A percentile compares a stretch with the other conserved stretches of the same genome.
phyloP scores from a whole-genome alignment of 768 basidiomycete species.

The Neoboletus subvelutipes region DNA sequence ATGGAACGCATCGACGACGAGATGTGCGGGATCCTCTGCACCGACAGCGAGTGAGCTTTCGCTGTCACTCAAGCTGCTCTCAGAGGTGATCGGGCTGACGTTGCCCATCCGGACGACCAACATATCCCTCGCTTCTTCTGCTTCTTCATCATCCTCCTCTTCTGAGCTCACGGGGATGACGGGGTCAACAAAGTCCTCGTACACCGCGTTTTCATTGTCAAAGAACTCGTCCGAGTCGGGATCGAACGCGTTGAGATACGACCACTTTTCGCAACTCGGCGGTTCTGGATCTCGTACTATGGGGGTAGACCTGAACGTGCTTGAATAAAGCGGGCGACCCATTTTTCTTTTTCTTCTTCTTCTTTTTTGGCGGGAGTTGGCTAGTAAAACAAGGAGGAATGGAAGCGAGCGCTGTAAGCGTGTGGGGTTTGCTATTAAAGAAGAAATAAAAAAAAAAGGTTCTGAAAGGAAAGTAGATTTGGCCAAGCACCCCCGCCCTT shows the following conservation, averaged over 20 bases:
- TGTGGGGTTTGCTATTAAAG: constrained; percentile 15
- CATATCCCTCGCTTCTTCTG: constrained; percentile 36
- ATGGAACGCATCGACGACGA: constrained; percentile 39
- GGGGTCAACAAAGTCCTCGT: constrained; percentile 64
- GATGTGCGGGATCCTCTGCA: constrained; percentile 41
- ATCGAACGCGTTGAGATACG: constrained; percentile 65
- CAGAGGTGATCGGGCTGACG: constrained; percentile 39
- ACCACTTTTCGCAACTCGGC: constrained; percentile 55
- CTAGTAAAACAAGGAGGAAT: constrained; percentile 32
- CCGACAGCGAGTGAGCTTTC: constrained; percentile 50
- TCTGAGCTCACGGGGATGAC: constrained; percentile 14
- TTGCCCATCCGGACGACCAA: constrained; percentile 31
- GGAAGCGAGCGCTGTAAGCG: not conserved
- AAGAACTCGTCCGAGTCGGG: constrained; percentile 83
- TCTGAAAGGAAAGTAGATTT: not conserved
- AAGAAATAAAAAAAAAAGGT: not conserved
- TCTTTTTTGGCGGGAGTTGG: constrained; percentile 2
- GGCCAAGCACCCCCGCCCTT: not conserved
- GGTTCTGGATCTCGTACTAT: constrained; percentile 47
- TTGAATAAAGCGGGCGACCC: constrained; percentile 63
- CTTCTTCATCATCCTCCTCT: constrained; percentile 23
- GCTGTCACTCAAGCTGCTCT: constrained; percentile 44
- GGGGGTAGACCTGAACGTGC: constrained; percentile 37
- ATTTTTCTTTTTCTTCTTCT: constrained; percentile 29
- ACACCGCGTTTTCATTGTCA: constrained; percentile 51